A percentile compares a stretch with the other conserved stretches of the same genome.
Conservation (phyloP, 2,329 filamentous ascomycete species). For the Atkinsonella texensis region DNA sequence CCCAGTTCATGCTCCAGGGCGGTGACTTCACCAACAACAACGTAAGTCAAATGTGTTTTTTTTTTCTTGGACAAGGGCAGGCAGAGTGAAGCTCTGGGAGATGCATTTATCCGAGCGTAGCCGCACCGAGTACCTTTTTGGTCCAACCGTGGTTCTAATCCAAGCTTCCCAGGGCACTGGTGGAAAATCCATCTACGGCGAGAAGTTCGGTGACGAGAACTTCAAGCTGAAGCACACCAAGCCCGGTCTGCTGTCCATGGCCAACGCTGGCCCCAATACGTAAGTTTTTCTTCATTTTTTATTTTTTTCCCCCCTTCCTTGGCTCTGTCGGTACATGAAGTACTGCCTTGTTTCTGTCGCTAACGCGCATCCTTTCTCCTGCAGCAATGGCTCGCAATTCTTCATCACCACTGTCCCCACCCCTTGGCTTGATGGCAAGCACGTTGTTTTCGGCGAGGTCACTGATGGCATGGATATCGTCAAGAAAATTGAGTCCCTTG, state of each 20-base stretch:
- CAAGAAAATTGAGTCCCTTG: constrained; percentile 49
- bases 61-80: too few relatives aligned
- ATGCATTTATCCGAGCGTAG: too few relatives aligned
- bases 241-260: constrained; percentile 82
- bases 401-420: constrained; percentile 92
- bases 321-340: too few relatives aligned
- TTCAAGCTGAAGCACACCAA: constrained; percentile 62
- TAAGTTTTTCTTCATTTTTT: constrained; percentile 25
- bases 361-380: constrained; percentile 28
- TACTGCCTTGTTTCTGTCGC: not conserved
- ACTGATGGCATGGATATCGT: constrained; percentile 40
- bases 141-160: constrained; percentile 3
- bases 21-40: constrained; percentile 91
- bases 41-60: constrained; percentile 40
- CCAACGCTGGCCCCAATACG: constrained; percentile 93
- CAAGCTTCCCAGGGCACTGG: constrained; percentile 61
- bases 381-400: constrained; percentile 94
- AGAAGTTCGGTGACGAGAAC: constrained; percentile 93
- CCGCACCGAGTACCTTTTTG: not conserved
- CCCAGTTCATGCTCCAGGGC: constrained; percentile 89
- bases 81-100: too few relatives aligned
- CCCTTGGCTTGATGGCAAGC: constrained; percentile 70
- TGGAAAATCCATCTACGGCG: constrained; percentile 89
- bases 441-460: constrained; percentile 78
- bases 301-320: not conserved